These are phyloP conservation scores for Malassezia slooffiae DNA, from an alignment of 1,284 basidiomycete species.

Conservation along the genomic window DNA sequence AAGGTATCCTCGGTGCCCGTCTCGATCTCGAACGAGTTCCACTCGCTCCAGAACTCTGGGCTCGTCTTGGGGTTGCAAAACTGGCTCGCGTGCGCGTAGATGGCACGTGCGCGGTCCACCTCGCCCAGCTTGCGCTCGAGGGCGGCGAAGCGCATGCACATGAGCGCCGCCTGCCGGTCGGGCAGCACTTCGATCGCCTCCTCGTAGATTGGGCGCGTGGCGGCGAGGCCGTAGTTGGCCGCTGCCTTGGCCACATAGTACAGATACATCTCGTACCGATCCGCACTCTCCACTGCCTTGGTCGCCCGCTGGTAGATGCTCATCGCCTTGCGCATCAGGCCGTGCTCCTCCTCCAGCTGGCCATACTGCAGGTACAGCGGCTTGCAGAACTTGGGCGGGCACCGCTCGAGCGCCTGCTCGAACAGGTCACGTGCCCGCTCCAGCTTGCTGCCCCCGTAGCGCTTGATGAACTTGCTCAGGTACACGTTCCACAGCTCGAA, in stretches of 20 bases:
- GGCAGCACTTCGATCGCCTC: slow-evolving; percentile 86
- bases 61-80: slow-evolving; percentile 81
- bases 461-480: slow-evolving; percentile 88
- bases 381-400: slow-evolving; percentile 87
- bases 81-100: slow-evolving; percentile 93
- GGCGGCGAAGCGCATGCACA: slow-evolving; percentile 89
- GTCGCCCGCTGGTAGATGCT: slow-evolving; percentile 87
- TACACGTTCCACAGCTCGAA: slow-evolving; percentile 99
- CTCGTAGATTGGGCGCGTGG: slow-evolving; percentile 93
- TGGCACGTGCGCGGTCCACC: slow-evolving; percentile 88
- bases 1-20: slow-evolving; percentile 97
- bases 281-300: slow-evolving; percentile 68
- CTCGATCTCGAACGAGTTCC: slow-evolving; percentile 93
- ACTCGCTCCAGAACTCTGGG: slow-evolving; percentile 86
- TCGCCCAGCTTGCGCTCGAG: slow-evolving; percentile 97
- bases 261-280: slow-evolving; percentile 96
- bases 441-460: slow-evolving; percentile 85
- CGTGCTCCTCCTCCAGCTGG: slow-evolving; percentile 84
- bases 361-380: slow-evolving; percentile 91
- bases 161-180: slow-evolving; percentile 86
- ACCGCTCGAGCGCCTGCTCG: slow-evolving; percentile 93
- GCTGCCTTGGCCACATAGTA: slow-evolving; percentile 91
- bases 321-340: slow-evolving; percentile 92
- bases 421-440: slow-evolving; percentile 92
- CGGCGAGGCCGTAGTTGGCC: slow-evolving; percentile 88